Evolutionary conservation across 768 basidiomycete genomes (phyloP), one percentile per base, ranked within the genome.

Genomic region (Gyrodon lividus): DNA sequence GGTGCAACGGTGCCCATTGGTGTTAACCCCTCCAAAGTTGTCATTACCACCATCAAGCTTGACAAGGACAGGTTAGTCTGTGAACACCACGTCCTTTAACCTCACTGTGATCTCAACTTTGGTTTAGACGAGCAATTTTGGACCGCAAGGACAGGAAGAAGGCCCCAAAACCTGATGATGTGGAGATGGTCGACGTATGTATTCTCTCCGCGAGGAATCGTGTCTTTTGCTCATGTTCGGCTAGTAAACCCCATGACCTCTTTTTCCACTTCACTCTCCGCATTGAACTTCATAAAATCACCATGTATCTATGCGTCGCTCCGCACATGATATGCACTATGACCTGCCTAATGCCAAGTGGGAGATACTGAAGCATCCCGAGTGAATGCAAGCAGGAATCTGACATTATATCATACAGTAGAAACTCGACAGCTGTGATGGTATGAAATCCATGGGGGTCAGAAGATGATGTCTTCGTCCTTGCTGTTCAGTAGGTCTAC

Each of bases 21-120:
- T 60, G 84, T 99, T 63, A 89, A 96, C 80, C 94, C 96, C 52
- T 92, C 89, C 78, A 98, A 97, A 70, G 93, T 98, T 47, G 90
- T 96, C 57, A 92, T 99, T 69, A 85, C 86, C 59, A 89, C 77
- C 64, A 83, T 97, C 74, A 97, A 98, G 78, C 77, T 92, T 55
- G 90, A 94, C 75, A 94, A 92, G 73, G 92, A 93, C 74, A 78
- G 87, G 87, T 86, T 37, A 47, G 77, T 67, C 20, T 43, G 7
- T 19, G 14, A 38, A 38, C 19, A 33, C 40, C 28, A 45, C 19
- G 14, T 31, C 22, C 22, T 33, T 34, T 16, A 53, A 23, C 20
- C 38, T 30, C 22, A 48, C 33, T 45, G 12, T 54, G 22, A n/a
- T 48, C 37, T 60, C 31, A 59, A 13, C 33, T 49, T 44, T 24